Evolutionary conservation across 306 rosid species (phyloP).

Genomic region (Sechiopsis laciniata): DNA sequence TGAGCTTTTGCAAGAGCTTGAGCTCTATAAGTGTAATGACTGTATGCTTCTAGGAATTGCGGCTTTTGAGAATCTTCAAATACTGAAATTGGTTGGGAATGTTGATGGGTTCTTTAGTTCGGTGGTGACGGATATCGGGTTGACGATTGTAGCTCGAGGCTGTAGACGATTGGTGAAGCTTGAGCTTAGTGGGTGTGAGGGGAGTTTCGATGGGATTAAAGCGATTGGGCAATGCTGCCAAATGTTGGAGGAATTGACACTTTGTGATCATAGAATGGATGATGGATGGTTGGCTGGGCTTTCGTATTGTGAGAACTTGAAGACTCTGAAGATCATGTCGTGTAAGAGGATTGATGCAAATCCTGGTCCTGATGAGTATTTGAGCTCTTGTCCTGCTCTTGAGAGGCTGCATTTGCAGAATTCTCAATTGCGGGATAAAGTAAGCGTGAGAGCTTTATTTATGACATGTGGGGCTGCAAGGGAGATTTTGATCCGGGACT

Average conservation of each 20-base stretch:
- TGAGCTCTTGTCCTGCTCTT: constrained; percentile 58
- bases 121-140: constrained; percentile 60
- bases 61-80: constrained; percentile 60
- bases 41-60: constrained; percentile 39
- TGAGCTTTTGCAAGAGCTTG: constrained; percentile 66
- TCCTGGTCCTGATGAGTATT: constrained; percentile 66
- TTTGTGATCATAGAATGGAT: constrained; percentile 74
- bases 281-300: constrained; percentile 80
- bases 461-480: constrained; percentile 54
- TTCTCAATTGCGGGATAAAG: constrained; percentile 59
- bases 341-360: constrained; percentile 52
- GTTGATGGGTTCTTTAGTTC: constrained; percentile 52
- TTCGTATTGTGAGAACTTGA: constrained; percentile 65
- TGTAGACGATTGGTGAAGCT: constrained; percentile 75
- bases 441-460: constrained; percentile 41
- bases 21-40: constrained; percentile 63
- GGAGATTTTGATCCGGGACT: constrained; percentile 64
- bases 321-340: constrained; percentile 56
- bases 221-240: constrained; percentile 82
- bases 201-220: constrained; percentile 81
- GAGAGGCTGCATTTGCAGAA: constrained; percentile 56
- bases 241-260: constrained; percentile 78
- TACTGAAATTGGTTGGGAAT: constrained; percentile 47
- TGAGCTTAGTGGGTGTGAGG: constrained; percentile 77
- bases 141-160: constrained; percentile 80